Evolutionary conservation across 768 basidiomycete species (phyloP).

Genomic region (Suillus fuscotomentosus): DNA sequence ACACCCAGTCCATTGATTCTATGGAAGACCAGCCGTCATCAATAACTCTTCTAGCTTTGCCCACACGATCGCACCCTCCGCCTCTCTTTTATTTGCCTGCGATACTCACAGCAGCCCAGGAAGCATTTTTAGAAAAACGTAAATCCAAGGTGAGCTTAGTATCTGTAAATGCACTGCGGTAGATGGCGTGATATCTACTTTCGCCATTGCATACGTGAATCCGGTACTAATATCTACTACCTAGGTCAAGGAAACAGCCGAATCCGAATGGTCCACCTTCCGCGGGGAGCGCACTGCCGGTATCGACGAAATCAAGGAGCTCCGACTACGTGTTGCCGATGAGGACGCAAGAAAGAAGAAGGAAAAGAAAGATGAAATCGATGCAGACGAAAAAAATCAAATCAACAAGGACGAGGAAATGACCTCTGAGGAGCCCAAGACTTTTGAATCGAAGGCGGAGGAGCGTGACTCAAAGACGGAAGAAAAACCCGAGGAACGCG

Average conservation of each 20-base stretch:
- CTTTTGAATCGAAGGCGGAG: background rate
- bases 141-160: slow-evolving; percentile 54
- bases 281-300: slow-evolving; percentile 55
- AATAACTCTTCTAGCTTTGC: slow-evolving; percentile 41
- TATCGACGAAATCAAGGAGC: slow-evolving; percentile 57
- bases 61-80: slow-evolving; percentile 67
- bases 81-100: slow-evolving; percentile 78
- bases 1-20: slow-evolving; percentile 43
- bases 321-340: slow-evolving; percentile 65
- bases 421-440: slow-evolving; percentile 25
- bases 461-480: slow-evolving; percentile 16
- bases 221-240: background rate
- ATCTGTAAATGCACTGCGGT: background rate
- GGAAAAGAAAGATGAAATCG: slow-evolving; percentile 34
- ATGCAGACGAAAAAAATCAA: slow-evolving; percentile 15
- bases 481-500: slow-evolving; percentile 35
- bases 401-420: slow-evolving; percentile 34
- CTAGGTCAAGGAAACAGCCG: slow-evolving; percentile 60
- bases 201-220: background rate
- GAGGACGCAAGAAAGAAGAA: slow-evolving; percentile 52
- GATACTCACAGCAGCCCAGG: slow-evolving; percentile 65
- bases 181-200: background rate
- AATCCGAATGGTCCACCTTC: slow-evolving; percentile 71
- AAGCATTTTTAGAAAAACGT: slow-evolving; percentile 58
- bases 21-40: slow-evolving; percentile 23